Evolutionary conservation across 768 basidiomycete species (phyloP).

Genomic region (Melanogaster broomeanus): DNA sequence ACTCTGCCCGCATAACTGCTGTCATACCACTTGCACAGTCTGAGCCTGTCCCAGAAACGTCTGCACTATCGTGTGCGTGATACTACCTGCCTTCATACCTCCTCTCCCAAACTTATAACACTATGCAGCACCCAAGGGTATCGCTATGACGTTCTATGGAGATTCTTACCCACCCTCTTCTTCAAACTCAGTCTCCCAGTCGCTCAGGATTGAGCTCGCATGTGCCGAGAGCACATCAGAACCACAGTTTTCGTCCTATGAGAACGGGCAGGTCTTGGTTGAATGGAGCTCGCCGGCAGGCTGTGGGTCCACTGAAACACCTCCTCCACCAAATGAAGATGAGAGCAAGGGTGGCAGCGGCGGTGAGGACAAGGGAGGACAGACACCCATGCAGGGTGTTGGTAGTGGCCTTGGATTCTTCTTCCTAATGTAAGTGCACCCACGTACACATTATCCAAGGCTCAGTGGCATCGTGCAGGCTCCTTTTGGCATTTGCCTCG

Average conservation of each 20-base stretch:
- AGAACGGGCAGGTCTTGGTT: constrained; percentile 51
- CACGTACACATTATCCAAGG: background rate
- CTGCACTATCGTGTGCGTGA: constrained; percentile 40
- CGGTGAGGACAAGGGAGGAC: constrained; percentile 17
- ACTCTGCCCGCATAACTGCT: constrained; percentile 60
- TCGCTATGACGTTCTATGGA: constrained; percentile 62
- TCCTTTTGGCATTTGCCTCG: constrained; percentile 58
- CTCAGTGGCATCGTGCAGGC: constrained; percentile 38
- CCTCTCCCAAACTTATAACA: constrained; percentile 8
- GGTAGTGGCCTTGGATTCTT: constrained; percentile 88
- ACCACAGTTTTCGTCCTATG: constrained; percentile 61
- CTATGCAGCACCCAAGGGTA: constrained; percentile 49
- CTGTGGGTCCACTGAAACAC: constrained; percentile 42
- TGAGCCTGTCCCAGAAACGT: constrained; percentile 27
- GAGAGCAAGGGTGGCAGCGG: constrained; percentile 20
- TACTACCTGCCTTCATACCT: background rate
- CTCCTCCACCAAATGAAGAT: constrained; percentile 27
- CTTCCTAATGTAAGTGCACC: constrained; percentile 69
- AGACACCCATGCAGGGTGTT: constrained; percentile 41
- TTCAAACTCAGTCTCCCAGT: constrained; percentile 49
- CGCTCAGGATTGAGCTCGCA: constrained; percentile 58
- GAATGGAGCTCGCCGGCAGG: constrained; percentile 66
- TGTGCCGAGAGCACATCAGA: constrained; percentile 49
- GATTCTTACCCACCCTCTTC: constrained; percentile 56
- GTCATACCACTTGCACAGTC: constrained; percentile 74